Conservation (phyloP, 495 filamentous ascomycete species). For the Evansstolkia leycettana region DNA sequence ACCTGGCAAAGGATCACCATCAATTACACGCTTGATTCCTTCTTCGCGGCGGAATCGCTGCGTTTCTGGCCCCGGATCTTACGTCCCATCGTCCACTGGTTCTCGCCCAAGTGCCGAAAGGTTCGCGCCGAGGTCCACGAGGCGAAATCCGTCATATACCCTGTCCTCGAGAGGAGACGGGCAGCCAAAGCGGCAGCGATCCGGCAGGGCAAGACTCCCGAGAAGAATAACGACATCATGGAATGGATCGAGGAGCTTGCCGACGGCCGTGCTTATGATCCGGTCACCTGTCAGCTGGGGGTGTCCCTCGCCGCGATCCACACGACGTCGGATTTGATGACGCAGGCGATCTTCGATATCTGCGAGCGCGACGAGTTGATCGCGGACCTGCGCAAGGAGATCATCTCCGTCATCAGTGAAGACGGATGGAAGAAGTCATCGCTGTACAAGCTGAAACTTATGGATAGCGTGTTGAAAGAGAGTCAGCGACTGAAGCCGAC, state of each 20-base stretch:
- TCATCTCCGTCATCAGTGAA: constrained; percentile 17
- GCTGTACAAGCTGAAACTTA: constrained; percentile 35
- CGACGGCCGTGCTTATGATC: constrained; percentile 9
- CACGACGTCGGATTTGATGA: constrained; percentile 19
- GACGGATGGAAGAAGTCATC: constrained; percentile 36
- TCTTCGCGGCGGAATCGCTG: constrained; percentile 21
- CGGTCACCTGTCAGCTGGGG: constrained; percentile 16
- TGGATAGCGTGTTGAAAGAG: constrained; percentile 35
- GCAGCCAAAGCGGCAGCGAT: constrained; percentile 16
- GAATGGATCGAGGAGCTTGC: constrained; percentile 25
- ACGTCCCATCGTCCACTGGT: constrained; percentile 24
- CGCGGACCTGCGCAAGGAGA: constrained; percentile 25
- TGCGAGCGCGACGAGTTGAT: constrained; percentile 23
- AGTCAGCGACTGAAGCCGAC: constrained; percentile 20
- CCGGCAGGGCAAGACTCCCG: constrained; percentile 6
- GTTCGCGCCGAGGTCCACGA: constrained; percentile 15
- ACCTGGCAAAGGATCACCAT: constrained; percentile 46
- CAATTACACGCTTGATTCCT: constrained; percentile 43
- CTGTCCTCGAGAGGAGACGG: constrained; percentile 17
- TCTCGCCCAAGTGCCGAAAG: constrained; percentile 17
- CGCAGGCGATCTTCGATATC: constrained; percentile 31
- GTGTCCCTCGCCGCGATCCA: constrained; percentile 34
- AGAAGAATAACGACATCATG: constrained; percentile 16
- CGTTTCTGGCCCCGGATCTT: constrained; percentile 23
- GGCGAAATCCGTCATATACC: constrained; percentile 18